Base-by-base conservation (phyloP, 1,284 basidiomycete species). In the Apiotrichum veenhuisii region DNA sequence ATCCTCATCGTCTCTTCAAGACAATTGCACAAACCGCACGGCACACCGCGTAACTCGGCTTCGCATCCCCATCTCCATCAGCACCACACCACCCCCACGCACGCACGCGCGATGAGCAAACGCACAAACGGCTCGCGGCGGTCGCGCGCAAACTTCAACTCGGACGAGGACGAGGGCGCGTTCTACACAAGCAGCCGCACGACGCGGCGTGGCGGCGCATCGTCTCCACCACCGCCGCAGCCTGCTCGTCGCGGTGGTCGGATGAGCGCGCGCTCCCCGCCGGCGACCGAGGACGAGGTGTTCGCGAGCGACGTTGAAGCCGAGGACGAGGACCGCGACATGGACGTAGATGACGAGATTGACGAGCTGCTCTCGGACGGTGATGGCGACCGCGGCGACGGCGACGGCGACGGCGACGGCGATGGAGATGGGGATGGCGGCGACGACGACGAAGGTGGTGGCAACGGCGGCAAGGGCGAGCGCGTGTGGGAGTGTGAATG, bases 301-400 rank as follows among this genome's bases (percentile, higher is more conserved):
- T 15, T 15, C 8, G 36, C 9, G 9, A 30, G 30, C 30, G 30
- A 50, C 22, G 34, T 33, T 3, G 45, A 42, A 25, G 37, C 11
- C 14, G 20, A 38, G 3, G 30, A 9, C 5, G 52, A 44, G 22
- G 45, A 33, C 23, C 44, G 36, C 38, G 52, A 55, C 1, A 63
- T 63, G 55, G 64, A 66, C 22, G 58, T 70, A 2, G 68, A 70
- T 37, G 64, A 66, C 23, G 66, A 66, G 50, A 68, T 68, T 25
- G 66, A 68, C 37, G 68, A 64, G 51, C 52, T 68, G 3, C 54
- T 68, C 18, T 65, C 62, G 5, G 67, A 64, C 14, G 52, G 45
- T 11, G 54, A 33, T 14, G 50, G 45, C 14, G 52, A 49, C 2
- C 42, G 38, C 4, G 43, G 25, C 11, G 53, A 49, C 20, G 48